Base-by-base conservation (phyloP, 2,329 filamentous ascomycete genomes). In the Aspergillus sp. region DNA sequence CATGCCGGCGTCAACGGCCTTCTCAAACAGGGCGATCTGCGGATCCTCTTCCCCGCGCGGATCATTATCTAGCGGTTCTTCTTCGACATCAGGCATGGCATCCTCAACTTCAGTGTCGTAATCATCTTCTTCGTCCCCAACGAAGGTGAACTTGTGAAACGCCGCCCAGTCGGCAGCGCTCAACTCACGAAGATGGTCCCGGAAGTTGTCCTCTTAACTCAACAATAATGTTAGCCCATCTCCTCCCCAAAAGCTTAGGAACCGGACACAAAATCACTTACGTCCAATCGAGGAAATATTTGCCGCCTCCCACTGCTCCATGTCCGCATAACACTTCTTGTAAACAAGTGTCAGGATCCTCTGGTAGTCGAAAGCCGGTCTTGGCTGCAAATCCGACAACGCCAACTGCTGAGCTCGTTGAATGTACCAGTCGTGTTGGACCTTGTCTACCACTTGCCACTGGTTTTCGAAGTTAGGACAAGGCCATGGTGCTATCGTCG, bases 21-120 rank as follows among this genome's bases (percentile, higher is more conserved):
- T 78, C 16, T 75, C 70, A 29, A 74, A 69, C 11, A 12, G 16
- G 10, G 36, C 7, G 0, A 84, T 67, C 2, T 74, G 73, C 2
- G 78, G 70, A 45, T 83, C 80, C 12, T 77, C 67, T 20, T 74
- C 57, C 11, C 49, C n/a, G 2, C 22, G 26, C 12, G 45, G 9
- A 22, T 39, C 7, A 22, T 46, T 42, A 2, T n/a, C 26, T 16
- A 49, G 4, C 0, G 16, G 24, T 5, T 2, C 39, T 24, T 24
- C 24, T 24, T 24, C 24, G 24, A 24, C 24, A 24, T 24, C 24
- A 6, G 24, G 24, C 24, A 24, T 24, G 4, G 4, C 24, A 24
- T 6, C 24, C 24, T 24, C 24, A 24, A 5, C 4, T 5, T 24
- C 24, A 24, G 24, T 6, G 5, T 6, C 24, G 6, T 24, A 5